Conservation (phyloP, 345 rosid species). For the Chamaenerion angustifolium region DNA sequence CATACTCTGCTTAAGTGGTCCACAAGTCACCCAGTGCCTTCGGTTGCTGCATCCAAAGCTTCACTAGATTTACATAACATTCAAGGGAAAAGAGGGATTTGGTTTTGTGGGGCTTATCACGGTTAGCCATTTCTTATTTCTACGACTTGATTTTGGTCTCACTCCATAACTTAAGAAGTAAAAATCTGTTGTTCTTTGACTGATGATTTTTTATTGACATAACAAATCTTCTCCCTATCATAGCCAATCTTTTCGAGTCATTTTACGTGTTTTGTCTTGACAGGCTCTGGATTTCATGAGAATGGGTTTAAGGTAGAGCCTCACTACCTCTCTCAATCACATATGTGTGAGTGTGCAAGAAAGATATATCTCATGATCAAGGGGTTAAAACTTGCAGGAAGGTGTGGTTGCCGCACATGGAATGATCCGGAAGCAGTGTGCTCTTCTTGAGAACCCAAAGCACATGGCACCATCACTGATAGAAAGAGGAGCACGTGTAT, state of each 20-base stretch:
- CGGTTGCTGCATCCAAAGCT: slow-evolving; percentile 73
- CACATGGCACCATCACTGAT: slow-evolving; percentile 68
- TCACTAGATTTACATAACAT: slow-evolving; percentile 53
- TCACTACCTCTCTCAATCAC: not conserved
- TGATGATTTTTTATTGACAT: too few species aligned
- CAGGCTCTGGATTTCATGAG: slow-evolving; percentile 93
- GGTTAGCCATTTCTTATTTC: slow-evolving; percentile 21
- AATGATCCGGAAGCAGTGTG: slow-evolving; percentile 37
- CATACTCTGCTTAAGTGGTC: slow-evolving; percentile 55
- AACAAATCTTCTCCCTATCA: not conserved
- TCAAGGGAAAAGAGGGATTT: slow-evolving; percentile 74
- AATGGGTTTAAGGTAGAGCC: slow-evolving; percentile 65
- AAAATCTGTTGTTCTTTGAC: too few species aligned
- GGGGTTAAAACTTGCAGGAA: slow-evolving; percentile 26
- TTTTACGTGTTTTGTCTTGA: too few species aligned
- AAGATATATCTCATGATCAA: not conserved
- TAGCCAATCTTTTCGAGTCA: not conserved
- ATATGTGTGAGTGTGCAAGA: not conserved
- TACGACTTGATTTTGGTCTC: too few species aligned
- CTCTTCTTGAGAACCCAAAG: slow-evolving; percentile 42
- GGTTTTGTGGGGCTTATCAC: slow-evolving; percentile 91
- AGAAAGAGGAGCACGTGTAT: slow-evolving; percentile 63
- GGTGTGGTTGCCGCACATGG: slow-evolving; percentile 60
- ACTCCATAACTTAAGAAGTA: too few species aligned
- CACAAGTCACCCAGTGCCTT: slow-evolving; percentile 84